Evolutionary conservation across 2,329 filamentous ascomycete species (phyloP), one percentile per base, ranked within the genome.

Genomic region (Fusarium sp.): DNA sequence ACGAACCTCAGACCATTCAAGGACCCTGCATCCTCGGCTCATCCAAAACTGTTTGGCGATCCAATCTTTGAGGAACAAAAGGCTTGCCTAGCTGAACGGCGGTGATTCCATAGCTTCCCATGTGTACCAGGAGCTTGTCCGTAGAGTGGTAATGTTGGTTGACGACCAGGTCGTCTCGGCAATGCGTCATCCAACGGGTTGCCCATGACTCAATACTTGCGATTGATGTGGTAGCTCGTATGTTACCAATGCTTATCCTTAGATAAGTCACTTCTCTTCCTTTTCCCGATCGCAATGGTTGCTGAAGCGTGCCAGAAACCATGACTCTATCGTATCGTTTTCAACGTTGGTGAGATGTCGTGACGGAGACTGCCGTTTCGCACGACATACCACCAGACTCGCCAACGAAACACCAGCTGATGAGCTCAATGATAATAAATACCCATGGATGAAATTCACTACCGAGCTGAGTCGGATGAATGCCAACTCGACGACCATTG

Each of bases 401-500:
- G 43, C 20, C 17, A 25, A 27, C 9, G 54, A 17, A 15, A 43
- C 20, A 6, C 14, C n/a, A 14, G 9, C 7, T 9, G 20, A 12
- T 32, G 17, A 30, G 20, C 20, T 47, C 11, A 52, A 25, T 15
- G 43, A 35, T 8, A 14, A 45, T 2, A 10, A 33, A 56, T 5
- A 25, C 27, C 20, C 50, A 20, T 32, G 8, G 7, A 20, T 20
- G 4, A 40, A 25, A 15, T 27, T 25, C 20, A 71, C 72, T 54
- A 79, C 27, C 67, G 72, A 56, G 76, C 73, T 20, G 70, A 76
- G 65, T 84, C 81, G n/a, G 78, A 79, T 32, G 81, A 79, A 38
- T 80, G 77, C 80, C 81, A 83, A 64, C 77, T 81, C 10, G 81
- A 80, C 22, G 82, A 81, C 82, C 81, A 82, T 60, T 81, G 79